Percentiles rank a stretch among this genome's conserved stretches.
phyloP scores from a whole-genome alignment of 805 yeast genomes.

The Starmerella riodocensis region DNA sequence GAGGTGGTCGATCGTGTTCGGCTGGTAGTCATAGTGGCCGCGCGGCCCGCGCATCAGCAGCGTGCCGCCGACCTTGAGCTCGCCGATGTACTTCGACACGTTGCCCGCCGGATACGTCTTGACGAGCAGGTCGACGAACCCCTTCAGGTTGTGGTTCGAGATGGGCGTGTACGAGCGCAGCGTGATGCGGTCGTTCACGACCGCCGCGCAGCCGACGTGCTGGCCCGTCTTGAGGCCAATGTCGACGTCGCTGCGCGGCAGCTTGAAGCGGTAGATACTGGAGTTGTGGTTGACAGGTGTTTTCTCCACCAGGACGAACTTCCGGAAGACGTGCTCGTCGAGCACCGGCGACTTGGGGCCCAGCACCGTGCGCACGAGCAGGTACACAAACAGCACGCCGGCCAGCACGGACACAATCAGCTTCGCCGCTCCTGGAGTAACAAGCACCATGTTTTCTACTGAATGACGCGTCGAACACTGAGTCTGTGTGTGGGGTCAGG shows the following conservation, averaged over 20 bases:
- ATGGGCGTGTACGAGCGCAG: slow-evolving; percentile 85
- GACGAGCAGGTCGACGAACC: slow-evolving; percentile 72
- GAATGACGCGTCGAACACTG: no score
- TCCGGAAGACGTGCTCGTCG: slow-evolving; percentile 21
- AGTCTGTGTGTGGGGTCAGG: no score
- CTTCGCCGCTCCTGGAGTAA: no score
- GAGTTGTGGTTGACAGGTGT: slow-evolving; percentile 67
- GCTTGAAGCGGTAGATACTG: slow-evolving; percentile 63
- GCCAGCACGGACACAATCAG: no score
- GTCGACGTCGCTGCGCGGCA: slow-evolving; percentile 59
- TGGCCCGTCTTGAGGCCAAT: slow-evolving; percentile 91
- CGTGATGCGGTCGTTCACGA: slow-evolving; percentile 63
- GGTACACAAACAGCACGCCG: no score
- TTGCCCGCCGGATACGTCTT: slow-evolving; percentile 77
- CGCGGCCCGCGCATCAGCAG: slow-evolving; percentile 67
- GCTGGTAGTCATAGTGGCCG: slow-evolving; percentile 71
- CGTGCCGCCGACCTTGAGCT: slow-evolving; percentile 62
- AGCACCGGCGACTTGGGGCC: no score
- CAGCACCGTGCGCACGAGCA: no score
- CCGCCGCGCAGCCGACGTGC: slow-evolving; percentile 70
- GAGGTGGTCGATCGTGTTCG: slow-evolving; percentile 58
- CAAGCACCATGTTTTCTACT: no score
- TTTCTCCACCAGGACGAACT: slow-evolving; percentile 70
- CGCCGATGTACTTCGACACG: slow-evolving; percentile 60
- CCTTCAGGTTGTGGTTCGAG: slow-evolving; percentile 54